phyloP scores from a whole-genome alignment of 148 eudicot genomes.

The Rhododendron williamsianum region DNA sequence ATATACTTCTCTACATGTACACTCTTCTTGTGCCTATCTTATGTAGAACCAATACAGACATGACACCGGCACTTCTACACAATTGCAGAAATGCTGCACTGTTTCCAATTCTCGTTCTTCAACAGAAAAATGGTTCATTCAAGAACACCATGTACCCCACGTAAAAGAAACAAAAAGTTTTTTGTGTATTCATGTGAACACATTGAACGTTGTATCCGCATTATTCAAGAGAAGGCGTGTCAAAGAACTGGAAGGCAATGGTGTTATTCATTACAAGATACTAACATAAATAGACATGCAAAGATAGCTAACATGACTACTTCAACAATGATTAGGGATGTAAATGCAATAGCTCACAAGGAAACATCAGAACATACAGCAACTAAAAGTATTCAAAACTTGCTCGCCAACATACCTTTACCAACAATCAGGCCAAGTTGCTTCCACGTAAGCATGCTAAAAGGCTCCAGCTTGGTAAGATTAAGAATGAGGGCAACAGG shows the following conservation, averaged over 20 bases:
- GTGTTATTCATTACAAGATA: background rate
- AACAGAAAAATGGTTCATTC: background rate
- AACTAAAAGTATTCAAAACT: background rate
- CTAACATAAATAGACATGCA: background rate
- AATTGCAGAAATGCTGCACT: background rate
- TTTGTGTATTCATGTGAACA: too few relatives aligned
- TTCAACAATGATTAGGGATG: background rate
- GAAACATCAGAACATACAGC: background rate
- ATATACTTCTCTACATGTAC: background rate
- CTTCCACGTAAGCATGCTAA: conserved; percentile 53
- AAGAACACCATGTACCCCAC: background rate
- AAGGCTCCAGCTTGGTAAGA: conserved; percentile 57
- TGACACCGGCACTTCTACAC: background rate
- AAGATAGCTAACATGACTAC: background rate
- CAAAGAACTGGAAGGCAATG: background rate
- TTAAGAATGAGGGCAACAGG: conserved; percentile 76
- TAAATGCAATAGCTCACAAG: background rate
- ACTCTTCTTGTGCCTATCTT: background rate
- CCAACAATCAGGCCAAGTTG: conserved; percentile 75
- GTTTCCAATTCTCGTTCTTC: background rate
- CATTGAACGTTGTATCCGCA: too few relatives aligned
- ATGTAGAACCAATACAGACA: background rate
- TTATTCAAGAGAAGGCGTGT: too few relatives aligned
- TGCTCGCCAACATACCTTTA: conserved; percentile 68
- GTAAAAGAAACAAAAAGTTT: too few relatives aligned